These are phyloP conservation scores for Lepiota subincarnata DNA, from an alignment of 768 basidiomycete genomes.

Conservation along the genomic window DNA sequence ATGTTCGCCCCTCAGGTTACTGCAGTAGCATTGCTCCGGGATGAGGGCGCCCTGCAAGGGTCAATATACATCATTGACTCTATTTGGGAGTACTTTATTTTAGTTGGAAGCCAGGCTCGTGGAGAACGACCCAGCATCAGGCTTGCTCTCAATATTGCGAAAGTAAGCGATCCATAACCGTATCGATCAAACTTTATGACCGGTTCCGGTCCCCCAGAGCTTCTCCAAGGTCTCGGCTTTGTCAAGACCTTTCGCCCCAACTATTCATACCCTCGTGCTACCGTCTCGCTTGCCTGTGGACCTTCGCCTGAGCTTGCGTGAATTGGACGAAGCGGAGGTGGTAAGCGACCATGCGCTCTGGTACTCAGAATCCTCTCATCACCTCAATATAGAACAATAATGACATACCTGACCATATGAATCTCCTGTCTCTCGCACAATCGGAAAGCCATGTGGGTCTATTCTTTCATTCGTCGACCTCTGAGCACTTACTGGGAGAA, in stretches of 20 bases:
- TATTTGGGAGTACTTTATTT: conserved; percentile 74
- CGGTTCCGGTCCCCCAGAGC: conserved; percentile 33
- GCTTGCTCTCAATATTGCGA: conserved; percentile 54
- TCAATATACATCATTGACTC: conserved; percentile 71
- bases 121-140: conserved; percentile 55
- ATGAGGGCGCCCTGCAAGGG: conserved; percentile 31
- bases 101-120: conserved; percentile 67
- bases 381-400: conserved; percentile 39
- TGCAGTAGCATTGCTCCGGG: conserved; percentile 39
- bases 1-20: conserved; percentile 37
- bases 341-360: conserved; percentile 34
- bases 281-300: conserved; percentile 76
- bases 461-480: conserved; percentile 1
- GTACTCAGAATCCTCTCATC: conserved; percentile 10
- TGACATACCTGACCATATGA: conserved; percentile 73
- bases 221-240: conserved; percentile 49
- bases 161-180: conserved; percentile 33
- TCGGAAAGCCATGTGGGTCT: conserved; percentile 57
- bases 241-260: conserved; percentile 63
- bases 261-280: conserved; percentile 67
- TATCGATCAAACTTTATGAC: not conserved
- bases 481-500: conserved; percentile 15
- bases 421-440: conserved; percentile 55
- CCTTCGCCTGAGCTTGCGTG: conserved; percentile 61
- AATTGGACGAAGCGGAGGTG: conserved; percentile 58